Percentiles rank a stretch among this genome's conserved stretches.
Evolutionary conservation across 78 protist species (phyloP).

Genomic region (slime mould (Dictyostelium discoideum)): DNA sequence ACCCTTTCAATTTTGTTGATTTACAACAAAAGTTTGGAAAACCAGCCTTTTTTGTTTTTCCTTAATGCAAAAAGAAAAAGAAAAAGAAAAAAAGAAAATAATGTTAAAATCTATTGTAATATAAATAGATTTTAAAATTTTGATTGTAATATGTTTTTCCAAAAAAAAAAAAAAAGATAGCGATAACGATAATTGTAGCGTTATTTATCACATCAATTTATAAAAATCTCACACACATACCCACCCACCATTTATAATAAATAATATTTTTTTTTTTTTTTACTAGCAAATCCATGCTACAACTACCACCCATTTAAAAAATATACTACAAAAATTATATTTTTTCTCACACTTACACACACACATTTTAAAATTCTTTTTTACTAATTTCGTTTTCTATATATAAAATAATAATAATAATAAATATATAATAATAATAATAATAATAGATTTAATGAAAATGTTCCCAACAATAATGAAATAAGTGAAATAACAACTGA

Average conservation of each 20-base stretch:
- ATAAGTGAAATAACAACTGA: not conserved
- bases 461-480: slow-evolving; percentile 2
- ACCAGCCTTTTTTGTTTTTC: too few species aligned
- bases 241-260: not conserved
- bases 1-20: not conserved
- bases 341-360: not conserved
- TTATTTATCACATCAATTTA: not conserved
- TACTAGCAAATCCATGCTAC: not conserved
- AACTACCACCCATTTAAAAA: not conserved
- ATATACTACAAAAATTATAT: not conserved
- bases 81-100: too few species aligned
- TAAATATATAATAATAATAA: not conserved
- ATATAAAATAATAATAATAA: not conserved
- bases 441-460: slow-evolving; percentile 19
- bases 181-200: not conserved
- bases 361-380: not conserved
- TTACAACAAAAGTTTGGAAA: not conserved
- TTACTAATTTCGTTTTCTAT: not conserved
- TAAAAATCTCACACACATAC: not conserved
- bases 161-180: too few species aligned
- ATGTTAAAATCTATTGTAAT: too few species aligned
- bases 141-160: too few species aligned
- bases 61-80: too few species aligned
- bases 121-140: too few species aligned
- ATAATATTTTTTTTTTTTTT: not conserved